Conservation (phyloP, 116 monocot species). For the Thalassia testudinum region DNA sequence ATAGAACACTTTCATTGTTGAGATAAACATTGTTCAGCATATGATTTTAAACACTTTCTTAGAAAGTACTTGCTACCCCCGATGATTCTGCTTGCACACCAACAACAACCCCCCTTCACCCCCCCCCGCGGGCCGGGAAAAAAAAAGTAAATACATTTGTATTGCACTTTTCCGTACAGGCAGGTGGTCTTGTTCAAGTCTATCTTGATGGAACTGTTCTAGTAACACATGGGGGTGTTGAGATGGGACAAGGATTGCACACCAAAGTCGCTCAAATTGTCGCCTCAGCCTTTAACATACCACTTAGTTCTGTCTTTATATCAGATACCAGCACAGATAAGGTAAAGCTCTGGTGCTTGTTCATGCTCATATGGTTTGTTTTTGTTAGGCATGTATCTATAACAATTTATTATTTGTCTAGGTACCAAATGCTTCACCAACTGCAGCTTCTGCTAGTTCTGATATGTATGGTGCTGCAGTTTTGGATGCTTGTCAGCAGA, state of each 20-base stretch:
- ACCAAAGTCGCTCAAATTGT: slow-evolving; percentile 95
- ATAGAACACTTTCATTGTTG: too few species aligned
- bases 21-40: neutral
- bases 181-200: slow-evolving; percentile 93
- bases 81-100: too few species aligned
- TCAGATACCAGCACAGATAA: slow-evolving; percentile 96
- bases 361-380: too few species aligned
- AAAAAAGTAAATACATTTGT: too few species aligned
- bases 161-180: slow-evolving; percentile 16
- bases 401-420: slow-evolving; percentile 10
- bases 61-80: too few species aligned
- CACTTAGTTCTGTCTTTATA: slow-evolving; percentile 81
- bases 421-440: slow-evolving; percentile 95
- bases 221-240: slow-evolving; percentile 96
- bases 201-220: slow-evolving; percentile 85
- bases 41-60: too few species aligned
- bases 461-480: slow-evolving; percentile 97
- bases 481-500: slow-evolving; percentile 89
- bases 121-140: too few species aligned
- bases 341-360: slow-evolving; percentile 13
- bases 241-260: slow-evolving; percentile 97
- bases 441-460: slow-evolving; percentile 96
- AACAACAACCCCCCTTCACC: too few species aligned
- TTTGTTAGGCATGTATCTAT: too few species aligned
- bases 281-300: slow-evolving; percentile 73